Evolutionary conservation across 164 flowering plant genomes (phyloP).

Genomic region (Stephania japonica): DNA sequence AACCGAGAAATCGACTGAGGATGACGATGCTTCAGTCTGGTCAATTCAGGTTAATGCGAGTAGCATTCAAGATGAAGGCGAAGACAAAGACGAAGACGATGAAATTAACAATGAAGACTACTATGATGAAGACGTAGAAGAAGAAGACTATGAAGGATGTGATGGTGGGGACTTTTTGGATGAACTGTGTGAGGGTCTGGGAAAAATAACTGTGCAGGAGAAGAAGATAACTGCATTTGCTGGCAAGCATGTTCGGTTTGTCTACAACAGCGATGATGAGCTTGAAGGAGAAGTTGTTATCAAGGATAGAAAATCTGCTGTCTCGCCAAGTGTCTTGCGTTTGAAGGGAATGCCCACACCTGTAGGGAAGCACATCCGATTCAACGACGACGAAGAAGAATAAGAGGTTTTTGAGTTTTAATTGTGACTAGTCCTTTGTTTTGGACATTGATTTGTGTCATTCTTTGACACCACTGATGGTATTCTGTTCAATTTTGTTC

Average conservation of each 20-base stretch:
- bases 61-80: slow-evolving; percentile 31
- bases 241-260: slow-evolving; percentile 54
- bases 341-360: slow-evolving; percentile 58
- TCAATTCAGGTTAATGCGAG: slow-evolving; percentile 76
- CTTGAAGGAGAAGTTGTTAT: slow-evolving; percentile 23
- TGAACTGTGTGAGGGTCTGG: slow-evolving; percentile 42
- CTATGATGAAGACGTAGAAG: slow-evolving; percentile 24
- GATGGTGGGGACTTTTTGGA: slow-evolving; percentile 25
- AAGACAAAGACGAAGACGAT: slow-evolving; percentile 25
- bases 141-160: slow-evolving; percentile 19
- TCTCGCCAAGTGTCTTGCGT: slow-evolving; percentile 19
- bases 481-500: not conserved
- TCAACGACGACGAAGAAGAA: slow-evolving; percentile 11
- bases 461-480: slow-evolving; percentile 8
- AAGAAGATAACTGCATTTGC: slow-evolving; percentile 21
- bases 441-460: not conserved
- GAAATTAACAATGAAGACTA: slow-evolving; percentile 15
- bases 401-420: not conserved
- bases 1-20: slow-evolving; percentile 31
- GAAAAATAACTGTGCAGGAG: slow-evolving; percentile 26
- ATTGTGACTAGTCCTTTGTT: not conserved
- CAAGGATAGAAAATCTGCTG: slow-evolving; percentile 3
- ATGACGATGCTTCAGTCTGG: slow-evolving; percentile 61
- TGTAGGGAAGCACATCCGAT: slow-evolving; percentile 56
- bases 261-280: slow-evolving; percentile 59